A percentile compares a stretch with the other conserved stretches of the same genome.
Evolutionary conservation across 305 asterid genomes (phyloP).

Genomic region (Fraxinus ornus): DNA sequence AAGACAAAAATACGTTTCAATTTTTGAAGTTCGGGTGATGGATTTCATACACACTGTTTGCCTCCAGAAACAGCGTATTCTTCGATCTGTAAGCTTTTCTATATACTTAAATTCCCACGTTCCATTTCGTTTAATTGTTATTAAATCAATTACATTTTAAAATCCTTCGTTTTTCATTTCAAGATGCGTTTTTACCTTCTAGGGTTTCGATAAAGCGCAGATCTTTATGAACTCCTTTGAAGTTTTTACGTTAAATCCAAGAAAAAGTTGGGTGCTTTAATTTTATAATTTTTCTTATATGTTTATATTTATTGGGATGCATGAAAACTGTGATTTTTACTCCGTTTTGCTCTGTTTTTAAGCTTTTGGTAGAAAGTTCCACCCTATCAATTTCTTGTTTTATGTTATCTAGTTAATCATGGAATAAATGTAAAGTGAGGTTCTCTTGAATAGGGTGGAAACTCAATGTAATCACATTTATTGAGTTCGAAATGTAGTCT

Average conservation of each 20-base stretch:
- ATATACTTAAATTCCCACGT: conserved; percentile 19
- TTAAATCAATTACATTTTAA: conserved; percentile 32
- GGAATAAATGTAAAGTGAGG: neutral
- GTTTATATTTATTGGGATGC: conserved; percentile 31
- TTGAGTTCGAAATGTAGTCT: conserved; percentile 20
- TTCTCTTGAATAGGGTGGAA: conserved; percentile 16
- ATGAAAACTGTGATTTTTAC: conserved; percentile 20
- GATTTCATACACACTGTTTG: conserved; percentile 38
- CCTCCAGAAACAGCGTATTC: conserved; percentile 32
- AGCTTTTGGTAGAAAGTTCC: conserved; percentile 15
- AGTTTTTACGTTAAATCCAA: conserved; percentile 29
- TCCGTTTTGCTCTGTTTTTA: conserved; percentile 2
- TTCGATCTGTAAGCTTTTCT: conserved; percentile 57
- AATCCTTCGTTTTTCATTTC: conserved; percentile 1
- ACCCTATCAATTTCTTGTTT: neutral
- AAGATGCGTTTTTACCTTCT: conserved; percentile 31
- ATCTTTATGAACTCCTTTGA: conserved; percentile 37
- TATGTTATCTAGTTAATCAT: conserved; percentile 12
- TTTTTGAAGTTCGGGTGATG: conserved; percentile 38
- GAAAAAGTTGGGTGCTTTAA: conserved; percentile 9
- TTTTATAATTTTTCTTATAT: conserved; percentile 15
- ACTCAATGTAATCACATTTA: conserved; percentile 4
- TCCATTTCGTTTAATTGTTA: conserved; percentile 6
- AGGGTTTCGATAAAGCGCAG: conserved; percentile 54
- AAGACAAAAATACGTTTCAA: conserved; percentile 8